phyloP scores from a whole-genome alignment of 495 filamentous ascomycete genomes.

The Podospora appendiculata region DNA sequence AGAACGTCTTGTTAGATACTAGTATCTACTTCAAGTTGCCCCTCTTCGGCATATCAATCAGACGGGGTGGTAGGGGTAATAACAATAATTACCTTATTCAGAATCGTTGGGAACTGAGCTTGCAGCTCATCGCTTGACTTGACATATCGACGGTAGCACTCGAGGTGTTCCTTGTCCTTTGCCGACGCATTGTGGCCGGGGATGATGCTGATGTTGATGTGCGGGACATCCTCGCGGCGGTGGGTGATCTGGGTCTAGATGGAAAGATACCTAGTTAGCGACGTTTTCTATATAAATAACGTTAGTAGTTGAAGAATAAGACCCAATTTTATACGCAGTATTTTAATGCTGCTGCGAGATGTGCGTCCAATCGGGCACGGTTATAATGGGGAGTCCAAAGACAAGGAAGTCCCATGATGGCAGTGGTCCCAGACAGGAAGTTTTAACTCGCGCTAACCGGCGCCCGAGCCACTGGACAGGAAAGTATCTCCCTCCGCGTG shows the following conservation, averaged over 20 bases:
- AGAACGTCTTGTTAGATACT: not conserved
- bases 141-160: slow-evolving; percentile 6
- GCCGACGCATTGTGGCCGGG: slow-evolving; percentile 24
- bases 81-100: slow-evolving; percentile 14
- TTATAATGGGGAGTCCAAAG: too few relatives aligned
- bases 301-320: too few relatives aligned
- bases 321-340: too few relatives aligned
- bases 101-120: slow-evolving; percentile 13
- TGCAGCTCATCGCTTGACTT: slow-evolving; percentile 8
- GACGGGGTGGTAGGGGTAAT: not conserved
- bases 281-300: too few relatives aligned
- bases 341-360: too few relatives aligned
- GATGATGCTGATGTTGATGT: slow-evolving; percentile 33
- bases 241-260: slow-evolving; percentile 44
- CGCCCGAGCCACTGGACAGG: too few relatives aligned
- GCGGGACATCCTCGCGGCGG: slow-evolving; percentile 12
- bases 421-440: too few relatives aligned
- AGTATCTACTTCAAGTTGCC: not conserved
- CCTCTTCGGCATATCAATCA: not conserved
- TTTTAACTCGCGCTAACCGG: too few relatives aligned
- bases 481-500: too few relatives aligned
- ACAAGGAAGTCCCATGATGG: too few relatives aligned
- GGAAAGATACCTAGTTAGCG: too few relatives aligned
- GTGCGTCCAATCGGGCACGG: too few relatives aligned
- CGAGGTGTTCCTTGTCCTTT: slow-evolving; percentile 8